These are phyloP conservation scores for Elsinoe necatrix DNA, from an alignment of 2,329 filamentous ascomycete genomes.

Conservation along the genomic window DNA sequence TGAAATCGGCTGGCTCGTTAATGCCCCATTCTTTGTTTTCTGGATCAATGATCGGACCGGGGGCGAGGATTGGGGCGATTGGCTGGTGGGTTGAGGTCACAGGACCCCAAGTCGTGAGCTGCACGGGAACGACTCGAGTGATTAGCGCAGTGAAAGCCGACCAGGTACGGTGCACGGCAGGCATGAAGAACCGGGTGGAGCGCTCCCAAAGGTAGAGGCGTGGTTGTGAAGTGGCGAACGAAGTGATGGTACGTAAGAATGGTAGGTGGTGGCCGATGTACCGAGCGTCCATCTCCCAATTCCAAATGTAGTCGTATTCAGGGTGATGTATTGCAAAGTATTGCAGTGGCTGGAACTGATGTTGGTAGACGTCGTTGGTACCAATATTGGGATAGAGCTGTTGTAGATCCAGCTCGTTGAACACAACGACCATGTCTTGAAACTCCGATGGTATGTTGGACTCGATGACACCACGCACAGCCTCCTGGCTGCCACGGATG, in stretches of 20 bases:
- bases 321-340: conserved; percentile 43
- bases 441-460: conserved; percentile 42
- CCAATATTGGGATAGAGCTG: conserved; percentile 53
- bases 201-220: conserved; percentile 49
- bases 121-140: conserved; percentile 54
- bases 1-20: conserved; percentile 64
- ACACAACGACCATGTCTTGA: conserved; percentile 44
- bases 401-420: conserved; percentile 46
- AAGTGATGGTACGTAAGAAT: conserved; percentile 54
- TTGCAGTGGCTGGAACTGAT: conserved; percentile 10
- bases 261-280: conserved; percentile 73
- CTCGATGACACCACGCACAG: conserved; percentile 57
- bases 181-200: not conserved
- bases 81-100: conserved; percentile 26
- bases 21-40: conserved; percentile 57
- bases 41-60: conserved; percentile 42
- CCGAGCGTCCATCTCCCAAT: conserved; percentile 74
- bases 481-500: conserved; percentile 71
- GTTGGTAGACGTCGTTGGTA: conserved; percentile 22
- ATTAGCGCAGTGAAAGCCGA: conserved; percentile 26
- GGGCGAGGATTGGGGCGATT: conserved; percentile 20
- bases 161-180: not conserved
- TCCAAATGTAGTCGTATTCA: conserved; percentile 68
- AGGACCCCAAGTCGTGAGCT: conserved; percentile 45
- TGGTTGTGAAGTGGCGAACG: conserved; percentile 45